phyloP scores from a whole-genome alignment of 768 basidiomycete genomes.

The Obba rivulosa region DNA sequence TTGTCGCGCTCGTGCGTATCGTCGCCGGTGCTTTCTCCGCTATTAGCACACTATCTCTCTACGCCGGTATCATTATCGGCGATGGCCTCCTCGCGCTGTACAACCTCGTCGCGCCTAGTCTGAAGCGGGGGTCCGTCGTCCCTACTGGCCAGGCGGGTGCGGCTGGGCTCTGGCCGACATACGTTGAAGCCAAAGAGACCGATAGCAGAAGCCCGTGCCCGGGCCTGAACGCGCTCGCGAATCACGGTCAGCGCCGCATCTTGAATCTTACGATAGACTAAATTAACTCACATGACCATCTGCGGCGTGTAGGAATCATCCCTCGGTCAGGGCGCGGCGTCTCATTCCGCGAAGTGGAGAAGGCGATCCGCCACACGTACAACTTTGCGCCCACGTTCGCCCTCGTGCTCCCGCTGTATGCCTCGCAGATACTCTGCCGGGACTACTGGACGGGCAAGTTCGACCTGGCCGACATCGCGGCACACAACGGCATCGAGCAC shows the following conservation, averaged over 20 bases:
- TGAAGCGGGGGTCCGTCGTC: conserved; percentile 44
- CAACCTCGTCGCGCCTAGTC: conserved; percentile 45
- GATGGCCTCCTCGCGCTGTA: conserved; percentile 44
- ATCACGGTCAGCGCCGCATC: conserved; percentile 48
- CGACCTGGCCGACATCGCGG: conserved; percentile 59
- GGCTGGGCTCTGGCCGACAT: conserved; percentile 70
- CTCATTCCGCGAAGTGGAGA: conserved; percentile 45
- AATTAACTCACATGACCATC: not conserved
- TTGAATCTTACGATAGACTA: not conserved
- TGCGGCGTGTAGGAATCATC: conserved; percentile 29
- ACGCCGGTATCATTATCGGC: conserved; percentile 34
- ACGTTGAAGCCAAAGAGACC: conserved; percentile 42
- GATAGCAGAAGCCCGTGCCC: conserved; percentile 70
- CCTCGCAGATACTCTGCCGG: conserved; percentile 52
- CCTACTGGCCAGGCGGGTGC: conserved; percentile 36
- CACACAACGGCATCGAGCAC: conserved; percentile 76
- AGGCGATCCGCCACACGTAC: conserved; percentile 47
- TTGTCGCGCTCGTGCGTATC: not conserved
- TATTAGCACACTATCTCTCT: conserved; percentile 2
- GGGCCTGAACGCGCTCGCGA: conserved; percentile 70
- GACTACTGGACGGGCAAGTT: conserved; percentile 53
- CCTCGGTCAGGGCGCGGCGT: conserved; percentile 69
- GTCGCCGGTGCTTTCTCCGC: not conserved
- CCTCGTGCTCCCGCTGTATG: conserved; percentile 56
- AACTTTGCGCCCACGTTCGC: conserved; percentile 70